phyloP scores from a whole-genome alignment of 306 rosid genomes.

The Oemleria cerasiformis region DNA sequence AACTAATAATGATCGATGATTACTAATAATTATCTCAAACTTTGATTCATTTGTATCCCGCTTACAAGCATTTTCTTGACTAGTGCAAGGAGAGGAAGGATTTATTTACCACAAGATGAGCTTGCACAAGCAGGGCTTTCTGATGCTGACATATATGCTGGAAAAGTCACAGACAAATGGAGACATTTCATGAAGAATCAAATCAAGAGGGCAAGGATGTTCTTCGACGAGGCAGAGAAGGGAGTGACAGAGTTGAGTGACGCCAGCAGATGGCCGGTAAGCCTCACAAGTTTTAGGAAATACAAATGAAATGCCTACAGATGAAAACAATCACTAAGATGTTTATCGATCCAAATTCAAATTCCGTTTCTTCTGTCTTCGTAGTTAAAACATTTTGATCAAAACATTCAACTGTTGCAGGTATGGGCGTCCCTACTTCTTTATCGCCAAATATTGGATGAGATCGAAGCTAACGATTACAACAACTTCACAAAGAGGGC shows the following conservation, averaged over 20 bases:
- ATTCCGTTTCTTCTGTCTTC: too few species aligned
- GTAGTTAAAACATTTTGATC: not conserved
- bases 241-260: slow-evolving; percentile 66
- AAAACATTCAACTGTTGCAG: slow-evolving; percentile 29
- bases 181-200: slow-evolving; percentile 79
- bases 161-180: slow-evolving; percentile 78
- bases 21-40: not conserved
- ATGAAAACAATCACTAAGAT: not conserved
- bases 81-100: slow-evolving; percentile 90
- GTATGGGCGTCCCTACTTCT: slow-evolving; percentile 69
- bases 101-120: slow-evolving; percentile 90
- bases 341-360: not conserved
- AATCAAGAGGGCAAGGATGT: slow-evolving; percentile 79
- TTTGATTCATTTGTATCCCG: not conserved
- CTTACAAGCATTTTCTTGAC: not conserved
- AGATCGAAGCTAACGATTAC: slow-evolving; percentile 78
- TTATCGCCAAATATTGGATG: slow-evolving; percentile 72
- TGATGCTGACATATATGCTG: slow-evolving; percentile 67
- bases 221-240: slow-evolving; percentile 84
- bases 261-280: slow-evolving; percentile 93
- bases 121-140: slow-evolving; percentile 72
- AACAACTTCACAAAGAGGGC: slow-evolving; percentile 74
- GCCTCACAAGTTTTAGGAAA: not conserved
- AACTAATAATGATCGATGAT: not conserved
- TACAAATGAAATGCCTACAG: not conserved